Evolutionary conservation across 108 stramenopile genomes (phyloP).

Genomic region (Cyclostephanos invisitatus): DNA sequence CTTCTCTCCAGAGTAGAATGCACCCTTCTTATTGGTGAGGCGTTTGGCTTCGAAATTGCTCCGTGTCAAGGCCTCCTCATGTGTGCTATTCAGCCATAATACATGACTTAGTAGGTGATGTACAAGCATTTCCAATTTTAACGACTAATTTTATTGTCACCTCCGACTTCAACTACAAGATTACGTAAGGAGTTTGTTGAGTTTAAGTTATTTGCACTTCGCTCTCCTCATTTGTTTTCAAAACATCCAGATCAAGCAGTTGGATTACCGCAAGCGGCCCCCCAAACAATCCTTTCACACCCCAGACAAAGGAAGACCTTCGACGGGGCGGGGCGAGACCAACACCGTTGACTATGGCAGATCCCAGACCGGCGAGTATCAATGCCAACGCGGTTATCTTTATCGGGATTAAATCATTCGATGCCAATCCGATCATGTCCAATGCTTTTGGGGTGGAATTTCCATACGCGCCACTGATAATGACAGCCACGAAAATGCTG

Average conservation of each 20-base stretch:
- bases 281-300: conserved; percentile 69
- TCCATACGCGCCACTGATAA: conserved; percentile 69
- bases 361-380: conserved; percentile 59
- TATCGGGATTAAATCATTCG: conserved; percentile 30
- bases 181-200: too few species aligned
- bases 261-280: conserved; percentile 70
- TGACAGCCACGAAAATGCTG: conserved; percentile 48
- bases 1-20: too few species aligned
- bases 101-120: too few species aligned
- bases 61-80: neutral
- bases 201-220: neutral
- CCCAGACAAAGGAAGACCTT: conserved; percentile 64
- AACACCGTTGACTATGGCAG: conserved; percentile 47
- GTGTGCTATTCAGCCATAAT: too few species aligned
- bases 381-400: conserved; percentile 56
- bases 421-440: conserved; percentile 28
- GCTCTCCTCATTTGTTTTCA: conserved; percentile 59
- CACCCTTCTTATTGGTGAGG: too few species aligned
- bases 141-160: neutral
- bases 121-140: too few species aligned
- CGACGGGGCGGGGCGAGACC: conserved; percentile 57
- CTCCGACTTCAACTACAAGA: too few species aligned
- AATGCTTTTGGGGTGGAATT: conserved; percentile 59
- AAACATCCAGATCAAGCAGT: conserved; percentile 50
- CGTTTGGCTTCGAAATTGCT: too few species aligned